Evolutionary conservation across 176 grass and related monocot genomes (phyloP).

Genomic region (Typha latifolia): DNA sequence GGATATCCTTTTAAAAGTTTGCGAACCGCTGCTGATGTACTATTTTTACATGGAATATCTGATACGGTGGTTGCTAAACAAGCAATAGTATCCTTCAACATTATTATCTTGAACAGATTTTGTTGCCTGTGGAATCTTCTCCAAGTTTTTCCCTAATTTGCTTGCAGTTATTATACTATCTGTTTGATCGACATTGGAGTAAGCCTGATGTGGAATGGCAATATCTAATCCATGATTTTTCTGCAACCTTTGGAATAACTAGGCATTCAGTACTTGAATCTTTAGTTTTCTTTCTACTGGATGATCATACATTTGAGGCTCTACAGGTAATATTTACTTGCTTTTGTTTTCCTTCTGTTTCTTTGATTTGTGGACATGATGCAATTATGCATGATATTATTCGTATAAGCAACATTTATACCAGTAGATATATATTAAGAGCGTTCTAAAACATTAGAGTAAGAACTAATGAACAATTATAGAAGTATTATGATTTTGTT

Average conservation of each 20-base stretch:
- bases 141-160: constrained; percentile 14
- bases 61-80: constrained; percentile 87
- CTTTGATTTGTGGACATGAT: background rate
- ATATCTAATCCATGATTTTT: constrained; percentile 84
- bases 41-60: constrained; percentile 74
- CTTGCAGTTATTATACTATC: constrained; percentile 82
- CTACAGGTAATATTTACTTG: constrained; percentile 56
- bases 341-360: constrained; percentile 13
- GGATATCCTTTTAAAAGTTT: constrained; percentile 79
- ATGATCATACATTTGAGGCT: constrained; percentile 65
- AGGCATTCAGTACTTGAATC: constrained; percentile 58
- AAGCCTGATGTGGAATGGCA: constrained; percentile 72
- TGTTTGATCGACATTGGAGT: constrained; percentile 89
- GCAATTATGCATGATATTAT: background rate
- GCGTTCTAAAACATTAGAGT: no score
- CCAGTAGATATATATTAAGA: no score
- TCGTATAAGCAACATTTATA: no score
- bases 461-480: no score
- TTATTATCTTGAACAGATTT: constrained; percentile 13
- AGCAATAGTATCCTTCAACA: constrained; percentile 82
- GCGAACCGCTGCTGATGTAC: constrained; percentile 56
- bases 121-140: constrained; percentile 7
- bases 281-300: constrained; percentile 74
- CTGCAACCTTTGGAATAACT: constrained; percentile 58
- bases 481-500: no score